Conservation (phyloP, 441 rosid genomes). For the Pelargonium cotyledonis region DNA sequence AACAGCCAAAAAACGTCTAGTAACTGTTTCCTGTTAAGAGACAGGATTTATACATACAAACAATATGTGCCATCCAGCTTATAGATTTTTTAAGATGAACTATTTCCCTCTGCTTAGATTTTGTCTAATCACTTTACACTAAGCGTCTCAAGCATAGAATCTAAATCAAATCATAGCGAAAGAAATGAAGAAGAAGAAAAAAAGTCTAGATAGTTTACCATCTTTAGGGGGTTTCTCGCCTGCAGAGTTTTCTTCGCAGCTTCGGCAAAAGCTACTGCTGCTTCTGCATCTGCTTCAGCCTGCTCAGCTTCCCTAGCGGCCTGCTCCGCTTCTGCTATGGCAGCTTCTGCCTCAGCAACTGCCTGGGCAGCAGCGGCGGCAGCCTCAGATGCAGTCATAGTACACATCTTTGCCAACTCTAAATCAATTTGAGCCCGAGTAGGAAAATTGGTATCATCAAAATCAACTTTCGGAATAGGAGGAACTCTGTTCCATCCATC, state of each 20-base stretch:
- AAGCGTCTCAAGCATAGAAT: too few species aligned
- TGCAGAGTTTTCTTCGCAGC: constrained; percentile 64
- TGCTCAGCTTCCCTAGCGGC: constrained; percentile 89
- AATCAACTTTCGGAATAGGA: constrained; percentile 34
- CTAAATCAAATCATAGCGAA: too few species aligned
- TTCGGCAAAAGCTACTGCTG: constrained; percentile 83
- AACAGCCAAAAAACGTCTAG: too few species aligned
- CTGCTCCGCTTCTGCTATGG: constrained; percentile 81
- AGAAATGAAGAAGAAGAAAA: too few species aligned
- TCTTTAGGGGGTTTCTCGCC: constrained; percentile 40
- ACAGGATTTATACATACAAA: too few species aligned
- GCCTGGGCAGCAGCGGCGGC: constrained; percentile 78
- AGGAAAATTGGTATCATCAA: constrained; percentile 40
- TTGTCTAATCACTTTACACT: too few species aligned
- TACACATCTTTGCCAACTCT: constrained; percentile 72
- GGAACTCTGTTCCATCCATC: constrained; percentile 43
- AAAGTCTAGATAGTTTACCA: too few species aligned
- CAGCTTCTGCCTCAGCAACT: constrained; percentile 90
- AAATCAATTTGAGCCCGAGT: constrained; percentile 59
- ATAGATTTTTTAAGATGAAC: too few species aligned
- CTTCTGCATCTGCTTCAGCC: constrained; percentile 90
- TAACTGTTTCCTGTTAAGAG: too few species aligned
- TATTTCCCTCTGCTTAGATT: too few species aligned
- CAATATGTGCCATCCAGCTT: too few species aligned
- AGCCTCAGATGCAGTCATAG: constrained; percentile 78